A percentile compares a stretch with the other conserved stretches of the same genome.
Evolutionary conservation across 2,329 filamentous ascomycete species (phyloP).

Genomic region (Dryadomyces quercus-mongolicae): DNA sequence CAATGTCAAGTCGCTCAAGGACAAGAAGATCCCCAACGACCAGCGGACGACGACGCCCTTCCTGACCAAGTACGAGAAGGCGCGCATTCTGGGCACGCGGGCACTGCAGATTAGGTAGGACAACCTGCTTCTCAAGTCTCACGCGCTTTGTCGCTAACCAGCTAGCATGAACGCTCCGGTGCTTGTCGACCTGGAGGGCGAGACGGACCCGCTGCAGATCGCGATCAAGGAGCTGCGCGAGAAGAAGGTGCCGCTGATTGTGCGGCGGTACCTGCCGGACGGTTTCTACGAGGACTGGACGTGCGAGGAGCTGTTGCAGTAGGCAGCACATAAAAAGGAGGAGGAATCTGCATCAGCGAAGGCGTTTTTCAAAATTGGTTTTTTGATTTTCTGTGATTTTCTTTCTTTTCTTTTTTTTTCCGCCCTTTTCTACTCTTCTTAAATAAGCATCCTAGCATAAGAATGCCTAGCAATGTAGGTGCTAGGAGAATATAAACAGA

Average conservation of each 20-base stretch:
- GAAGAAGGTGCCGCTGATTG: constrained; percentile 96
- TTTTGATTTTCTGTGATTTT: neutral
- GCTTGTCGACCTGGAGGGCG: constrained; percentile 89
- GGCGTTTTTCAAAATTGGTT: constrained; percentile 10
- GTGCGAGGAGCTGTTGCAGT: constrained; percentile 80
- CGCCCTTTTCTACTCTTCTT: too few relatives aligned
- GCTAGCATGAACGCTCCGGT: constrained; percentile 92
- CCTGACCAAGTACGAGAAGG: constrained; percentile 98
- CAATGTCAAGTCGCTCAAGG: constrained; percentile 44
- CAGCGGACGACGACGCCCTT: constrained; percentile 89
- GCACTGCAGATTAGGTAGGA: constrained; percentile 85
- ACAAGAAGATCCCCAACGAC: constrained; percentile 85
- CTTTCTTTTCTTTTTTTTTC: neutral
- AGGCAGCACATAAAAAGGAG: neutral
- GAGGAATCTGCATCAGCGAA: constrained; percentile 12
- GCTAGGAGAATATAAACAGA: too few relatives aligned
- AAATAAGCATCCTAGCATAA: too few relatives aligned
- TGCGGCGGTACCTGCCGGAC: constrained; percentile 90
- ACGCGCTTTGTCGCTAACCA: neutral
- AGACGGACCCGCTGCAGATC: constrained; percentile 95
- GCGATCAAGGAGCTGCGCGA: constrained; percentile 94
- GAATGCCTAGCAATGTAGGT: neutral
- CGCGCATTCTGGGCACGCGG: constrained; percentile 82
- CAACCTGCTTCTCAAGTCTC: too few relatives aligned
- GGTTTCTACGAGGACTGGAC: constrained; percentile 99